These are phyloP conservation scores for Phialemoniopsis sp. DNA, from an alignment of 2,329 filamentous ascomycete genomes.

Conservation along the genomic window DNA sequence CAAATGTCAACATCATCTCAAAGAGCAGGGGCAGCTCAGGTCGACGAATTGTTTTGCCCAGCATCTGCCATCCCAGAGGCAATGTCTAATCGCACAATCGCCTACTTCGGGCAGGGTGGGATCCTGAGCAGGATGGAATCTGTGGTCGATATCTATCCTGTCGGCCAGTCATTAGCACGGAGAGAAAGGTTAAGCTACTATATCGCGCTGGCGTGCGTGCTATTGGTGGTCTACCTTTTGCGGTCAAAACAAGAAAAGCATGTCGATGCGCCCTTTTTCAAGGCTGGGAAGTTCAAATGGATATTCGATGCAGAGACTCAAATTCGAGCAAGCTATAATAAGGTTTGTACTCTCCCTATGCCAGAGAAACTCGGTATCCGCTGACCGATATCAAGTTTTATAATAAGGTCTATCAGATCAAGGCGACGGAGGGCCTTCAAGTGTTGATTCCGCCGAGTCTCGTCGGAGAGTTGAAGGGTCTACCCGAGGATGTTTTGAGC, in stretches of 20 bases:
- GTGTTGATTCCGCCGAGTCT: constrained; percentile 40
- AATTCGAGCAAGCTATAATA: constrained; percentile 43
- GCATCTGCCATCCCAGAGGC: too few species aligned
- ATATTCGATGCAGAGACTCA: constrained; percentile 44
- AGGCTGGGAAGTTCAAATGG: constrained; percentile 44
- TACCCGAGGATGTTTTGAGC: constrained; percentile 44
- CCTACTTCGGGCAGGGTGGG: too few species aligned
- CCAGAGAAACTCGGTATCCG: not conserved
- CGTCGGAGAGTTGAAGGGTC: constrained; percentile 39
- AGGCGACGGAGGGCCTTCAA: constrained; percentile 44
- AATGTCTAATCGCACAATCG: too few species aligned
- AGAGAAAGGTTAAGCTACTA: constrained; percentile 34
- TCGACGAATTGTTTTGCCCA: too few species aligned
- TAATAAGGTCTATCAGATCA: constrained; percentile 45
- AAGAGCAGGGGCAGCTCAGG: too few species aligned
- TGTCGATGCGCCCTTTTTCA: constrained; percentile 40
- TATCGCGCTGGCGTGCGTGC: constrained; percentile 26
- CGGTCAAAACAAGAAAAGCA: constrained; percentile 20
- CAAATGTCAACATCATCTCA: too few species aligned
- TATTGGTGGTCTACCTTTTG: constrained; percentile 34
- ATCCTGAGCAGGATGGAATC: constrained; percentile 14
- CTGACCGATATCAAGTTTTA: constrained; percentile 30
- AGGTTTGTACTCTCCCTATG: constrained; percentile 23
- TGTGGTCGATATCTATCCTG: constrained; percentile 16
- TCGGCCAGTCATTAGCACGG: constrained; percentile 17